Evolutionary conservation across 1,284 basidiomycete species (phyloP).

Genomic region (Amylostereum areolatum): DNA sequence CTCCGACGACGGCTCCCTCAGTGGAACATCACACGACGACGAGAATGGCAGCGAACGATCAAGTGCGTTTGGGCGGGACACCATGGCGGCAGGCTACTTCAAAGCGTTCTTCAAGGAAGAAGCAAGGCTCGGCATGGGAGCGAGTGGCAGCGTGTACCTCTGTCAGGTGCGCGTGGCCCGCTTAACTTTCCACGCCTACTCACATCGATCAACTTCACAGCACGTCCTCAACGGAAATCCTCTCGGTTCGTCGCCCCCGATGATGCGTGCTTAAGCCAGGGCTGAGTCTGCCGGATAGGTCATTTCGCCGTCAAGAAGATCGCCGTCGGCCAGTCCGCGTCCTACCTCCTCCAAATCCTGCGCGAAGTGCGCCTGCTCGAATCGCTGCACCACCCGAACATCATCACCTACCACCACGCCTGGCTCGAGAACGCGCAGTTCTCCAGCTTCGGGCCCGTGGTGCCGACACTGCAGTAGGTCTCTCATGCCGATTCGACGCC

Average conservation of each 20-base stretch:
- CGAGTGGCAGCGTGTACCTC: conserved; percentile 83
- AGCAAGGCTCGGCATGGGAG: conserved; percentile 83
- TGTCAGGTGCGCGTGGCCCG: conserved; percentile 56
- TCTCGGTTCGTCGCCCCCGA: conserved; percentile 40
- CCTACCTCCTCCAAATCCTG: conserved; percentile 77
- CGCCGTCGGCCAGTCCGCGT: conserved; percentile 83
- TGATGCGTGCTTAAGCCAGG: not conserved
- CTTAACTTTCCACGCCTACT: conserved; percentile 4
- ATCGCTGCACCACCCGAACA: conserved; percentile 84
- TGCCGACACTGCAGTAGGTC: conserved; percentile 74
- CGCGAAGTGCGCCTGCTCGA: conserved; percentile 82
- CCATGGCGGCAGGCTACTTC: conserved; percentile 80
- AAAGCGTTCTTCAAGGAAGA: conserved; percentile 88
- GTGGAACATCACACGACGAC: conserved; percentile 1
- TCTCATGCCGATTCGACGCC: not conserved
- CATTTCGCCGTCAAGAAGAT: conserved; percentile 95
- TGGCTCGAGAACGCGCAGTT: conserved; percentile 88
- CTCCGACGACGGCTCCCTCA: conserved; percentile 2
- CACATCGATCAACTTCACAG: conserved; percentile 27
- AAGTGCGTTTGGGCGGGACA: conserved; percentile 49
- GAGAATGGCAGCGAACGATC: conserved; percentile 4
- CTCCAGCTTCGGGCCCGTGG: conserved; percentile 77
- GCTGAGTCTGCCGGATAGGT: conserved; percentile 29
- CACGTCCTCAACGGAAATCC: conserved; percentile 78
- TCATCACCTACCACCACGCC: conserved; percentile 91